These are phyloP conservation scores for Apophysomyces trapeziformis DNA, from an alignment of 371 early-diverging fungal species.

Conservation along the genomic window DNA sequence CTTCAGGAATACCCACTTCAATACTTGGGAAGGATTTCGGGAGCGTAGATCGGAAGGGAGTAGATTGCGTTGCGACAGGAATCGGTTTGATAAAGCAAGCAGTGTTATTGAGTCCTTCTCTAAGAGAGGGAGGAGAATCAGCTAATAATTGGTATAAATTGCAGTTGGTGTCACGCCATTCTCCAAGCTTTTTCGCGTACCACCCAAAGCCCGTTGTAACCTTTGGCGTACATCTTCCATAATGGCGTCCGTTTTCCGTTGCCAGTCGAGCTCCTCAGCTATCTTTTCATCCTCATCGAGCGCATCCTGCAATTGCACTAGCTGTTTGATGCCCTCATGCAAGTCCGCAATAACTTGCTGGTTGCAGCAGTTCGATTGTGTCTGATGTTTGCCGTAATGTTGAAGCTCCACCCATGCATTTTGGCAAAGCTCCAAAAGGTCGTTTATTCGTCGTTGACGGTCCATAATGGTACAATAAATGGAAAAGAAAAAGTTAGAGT, in stretches of 20 bases:
- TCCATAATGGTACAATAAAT: conserved; percentile 13
- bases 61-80: conserved; percentile 2
- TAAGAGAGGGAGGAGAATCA: neutral
- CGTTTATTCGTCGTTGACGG: conserved; percentile 17
- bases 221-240: conserved; percentile 31
- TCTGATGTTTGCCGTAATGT: conserved; percentile 4
- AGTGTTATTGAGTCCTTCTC: neutral
- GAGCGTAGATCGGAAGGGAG: neutral
- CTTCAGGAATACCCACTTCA: neutral
- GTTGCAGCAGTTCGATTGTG: neutral
- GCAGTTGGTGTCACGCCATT: conserved; percentile 8
- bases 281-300: conserved; percentile 17
- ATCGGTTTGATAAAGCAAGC: neutral
- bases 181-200: conserved; percentile 19
- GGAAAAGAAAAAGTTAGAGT: neutral
- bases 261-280: conserved; percentile 26
- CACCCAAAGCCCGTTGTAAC: conserved; percentile 25
- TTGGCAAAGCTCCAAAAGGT: conserved; percentile 22
- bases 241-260: conserved; percentile 24
- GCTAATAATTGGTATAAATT: conserved; percentile 10
- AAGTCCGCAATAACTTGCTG: conserved; percentile 10
- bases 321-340: conserved; percentile 24
- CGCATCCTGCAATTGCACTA: conserved; percentile 27
- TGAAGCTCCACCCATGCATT: conserved; percentile 21
- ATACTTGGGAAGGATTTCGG: neutral